Base-by-base conservation (phyloP, 305 asterid genomes). In the Fraxinus nigra region DNA sequence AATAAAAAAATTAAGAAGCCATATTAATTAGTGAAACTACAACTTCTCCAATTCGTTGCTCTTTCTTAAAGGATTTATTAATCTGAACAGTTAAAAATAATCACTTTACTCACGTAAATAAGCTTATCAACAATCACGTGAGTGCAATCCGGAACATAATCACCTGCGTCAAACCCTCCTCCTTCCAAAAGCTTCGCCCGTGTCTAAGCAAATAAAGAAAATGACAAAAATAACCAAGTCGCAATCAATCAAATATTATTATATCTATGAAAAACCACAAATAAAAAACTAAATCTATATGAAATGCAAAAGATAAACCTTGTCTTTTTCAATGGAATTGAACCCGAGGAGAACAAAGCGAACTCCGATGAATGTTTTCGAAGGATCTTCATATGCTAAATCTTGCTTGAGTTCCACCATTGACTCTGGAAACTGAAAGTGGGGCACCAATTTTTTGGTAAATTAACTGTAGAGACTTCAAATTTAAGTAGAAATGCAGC, bases 71-170 rank as follows among this genome's bases (percentile, higher is more conserved):
- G 73, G 35, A 7, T 56, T 75, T 37, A 2, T 8, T n/a, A 37
- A 30, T 26, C 2, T 28, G 11, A 3, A 7, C 76, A 26, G 11
- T 4, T 16, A 14, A 48, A 16, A 5, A 13, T 20, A 77, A 32
- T 70, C 51, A 75, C 72, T 33, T 9, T 24, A 88, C 98, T 91
- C 85, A 93, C 99, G 69, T 91, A 89, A 75, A 87, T 88, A 83
- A 91, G 76, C 83, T 87, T 85, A 86, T 92, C 93, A 63, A 94
- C 96, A 79, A 94, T 89, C 26, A 94, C 92, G 78, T 93, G 95
- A 30, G 88, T 93, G 79, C 97, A 95, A 84, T 87, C 90, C 26
- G 98, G 87, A 4, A 95, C 95, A 78, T 89, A 91, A 46, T 78
- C 85, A 26, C 82, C 89, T 83, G 85, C 90, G 79, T 93, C 99